These are phyloP conservation scores for Globisporangium cystogenes DNA, from an alignment of 352 stramenopile genomes.

Conservation along the genomic window DNA sequence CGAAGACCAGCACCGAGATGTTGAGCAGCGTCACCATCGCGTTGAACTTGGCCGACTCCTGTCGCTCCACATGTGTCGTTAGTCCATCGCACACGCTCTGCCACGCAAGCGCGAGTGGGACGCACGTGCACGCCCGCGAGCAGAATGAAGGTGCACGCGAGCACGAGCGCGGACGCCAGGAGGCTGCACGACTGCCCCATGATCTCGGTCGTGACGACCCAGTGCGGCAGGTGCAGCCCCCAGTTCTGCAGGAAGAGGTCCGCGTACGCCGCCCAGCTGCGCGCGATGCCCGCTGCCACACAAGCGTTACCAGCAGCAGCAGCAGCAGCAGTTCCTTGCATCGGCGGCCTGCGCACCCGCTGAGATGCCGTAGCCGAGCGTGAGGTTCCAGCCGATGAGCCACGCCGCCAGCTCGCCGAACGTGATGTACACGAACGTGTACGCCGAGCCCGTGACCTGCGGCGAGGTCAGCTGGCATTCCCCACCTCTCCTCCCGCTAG, in stretches of 20 bases:
- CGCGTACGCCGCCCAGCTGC: slow-evolving; percentile 88
- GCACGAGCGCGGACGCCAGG: slow-evolving; percentile 74
- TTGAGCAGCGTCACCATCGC: slow-evolving; percentile 87
- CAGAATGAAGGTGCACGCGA: slow-evolving; percentile 80
- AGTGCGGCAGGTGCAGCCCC: slow-evolving; percentile 54
- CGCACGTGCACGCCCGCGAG: slow-evolving; percentile 75
- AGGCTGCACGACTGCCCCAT: slow-evolving; percentile 68
- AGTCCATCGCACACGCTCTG: too few species aligned
- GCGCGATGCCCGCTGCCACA: slow-evolving; percentile 77
- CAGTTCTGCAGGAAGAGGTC: slow-evolving; percentile 77
- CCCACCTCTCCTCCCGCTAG: too few species aligned
- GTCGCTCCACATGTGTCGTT: background rate
- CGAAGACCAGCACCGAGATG: slow-evolving; percentile 86
- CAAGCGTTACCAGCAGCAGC: background rate
- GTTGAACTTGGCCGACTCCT: slow-evolving; percentile 93
- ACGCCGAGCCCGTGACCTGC: slow-evolving; percentile 84
- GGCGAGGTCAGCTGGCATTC: too few species aligned
- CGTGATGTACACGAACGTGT: slow-evolving; percentile 88
- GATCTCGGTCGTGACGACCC: slow-evolving; percentile 49
- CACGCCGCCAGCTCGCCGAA: slow-evolving; percentile 87
- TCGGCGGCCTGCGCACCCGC: slow-evolving; percentile 62
- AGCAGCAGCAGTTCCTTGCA: background rate
- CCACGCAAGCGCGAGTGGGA: slow-evolving; percentile 2
- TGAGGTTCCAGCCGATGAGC: slow-evolving; percentile 92
- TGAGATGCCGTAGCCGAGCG: slow-evolving; percentile 90